These are phyloP conservation scores for Colletotrichum sp. DNA, from an alignment of 2,329 filamentous ascomycete species.

Conservation along the genomic window DNA sequence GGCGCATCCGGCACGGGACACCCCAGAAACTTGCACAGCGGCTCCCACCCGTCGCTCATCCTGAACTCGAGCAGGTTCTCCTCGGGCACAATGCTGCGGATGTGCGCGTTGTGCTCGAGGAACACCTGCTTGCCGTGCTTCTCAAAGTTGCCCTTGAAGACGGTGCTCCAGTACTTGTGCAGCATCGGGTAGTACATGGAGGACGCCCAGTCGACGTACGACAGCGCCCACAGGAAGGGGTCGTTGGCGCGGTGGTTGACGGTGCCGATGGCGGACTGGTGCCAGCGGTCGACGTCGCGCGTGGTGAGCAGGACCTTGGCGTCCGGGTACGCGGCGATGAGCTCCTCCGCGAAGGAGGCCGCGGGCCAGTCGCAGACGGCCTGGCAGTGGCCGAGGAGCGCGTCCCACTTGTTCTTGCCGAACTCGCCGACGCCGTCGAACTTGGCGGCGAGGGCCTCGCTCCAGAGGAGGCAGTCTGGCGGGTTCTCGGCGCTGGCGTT, in stretches of 20 bases:
- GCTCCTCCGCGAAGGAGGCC: constrained; percentile 21
- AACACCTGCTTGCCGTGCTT: constrained; percentile 32
- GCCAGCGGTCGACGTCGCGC: constrained; percentile 35
- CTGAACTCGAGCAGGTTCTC: constrained; percentile 13
- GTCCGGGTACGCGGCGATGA: constrained; percentile 34
- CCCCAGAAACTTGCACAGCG: constrained; percentile 44
- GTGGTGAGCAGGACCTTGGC: constrained; percentile 36
- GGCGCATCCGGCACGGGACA: constrained; percentile 34
- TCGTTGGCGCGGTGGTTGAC: constrained; percentile 30
- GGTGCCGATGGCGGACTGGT: constrained; percentile 22
- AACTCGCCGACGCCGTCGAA: constrained; percentile 32
- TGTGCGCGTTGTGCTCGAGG: constrained; percentile 1
- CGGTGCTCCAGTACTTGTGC: constrained; percentile 70
- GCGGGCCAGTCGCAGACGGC: constrained; percentile 25
- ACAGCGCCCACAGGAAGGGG: constrained; percentile 22
- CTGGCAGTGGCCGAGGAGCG: constrained; percentile 31
- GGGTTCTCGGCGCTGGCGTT: constrained; percentile 9
- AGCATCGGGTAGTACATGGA: constrained; percentile 74
- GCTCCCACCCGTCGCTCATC: constrained; percentile 43
- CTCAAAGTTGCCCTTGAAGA: constrained; percentile 69
- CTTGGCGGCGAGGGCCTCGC: constrained; percentile 66
- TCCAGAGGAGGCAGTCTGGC: constrained; percentile 64
- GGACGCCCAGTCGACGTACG: constrained; percentile 62
- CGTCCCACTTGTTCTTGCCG: constrained; percentile 32
- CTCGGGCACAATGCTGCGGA: background rate